A percentile compares a stretch with the other conserved stretches of the same genome.
Evolutionary conservation across 169 alveolate genomes (phyloP).

Genomic region (Cryptosporidium bovis): DNA sequence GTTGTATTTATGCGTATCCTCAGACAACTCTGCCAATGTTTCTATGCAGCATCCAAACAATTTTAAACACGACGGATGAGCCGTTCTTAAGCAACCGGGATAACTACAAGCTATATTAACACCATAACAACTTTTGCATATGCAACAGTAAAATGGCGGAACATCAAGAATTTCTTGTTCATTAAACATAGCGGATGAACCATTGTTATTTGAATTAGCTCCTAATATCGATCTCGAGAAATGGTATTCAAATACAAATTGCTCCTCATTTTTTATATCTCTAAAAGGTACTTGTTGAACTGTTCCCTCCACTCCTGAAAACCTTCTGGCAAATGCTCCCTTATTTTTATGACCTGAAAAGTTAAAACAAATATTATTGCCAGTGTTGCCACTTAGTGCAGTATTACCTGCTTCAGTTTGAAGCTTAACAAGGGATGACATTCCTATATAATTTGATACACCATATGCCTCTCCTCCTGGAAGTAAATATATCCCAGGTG

Average conservation of each 20-base stretch:
- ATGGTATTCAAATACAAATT: slow-evolving; percentile 22
- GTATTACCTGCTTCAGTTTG: background rate
- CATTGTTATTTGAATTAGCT: background rate
- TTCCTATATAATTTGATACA: slow-evolving; percentile 41
- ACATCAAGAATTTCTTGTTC: slow-evolving; percentile 28
- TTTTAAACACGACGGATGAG: slow-evolving; percentile 54
- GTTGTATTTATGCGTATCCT: background rate
- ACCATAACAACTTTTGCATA: slow-evolving; percentile 59
- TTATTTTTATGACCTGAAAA: background rate
- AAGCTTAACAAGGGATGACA: slow-evolving; percentile 44
- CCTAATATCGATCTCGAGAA: background rate
- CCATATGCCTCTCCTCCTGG: slow-evolving; percentile 26
- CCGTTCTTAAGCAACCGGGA: slow-evolving; percentile 58
- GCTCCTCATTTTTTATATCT: slow-evolving; percentile 51
- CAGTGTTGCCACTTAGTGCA: too few relatives aligned
- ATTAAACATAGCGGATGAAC: background rate
- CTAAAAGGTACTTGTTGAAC: slow-evolving; percentile 55
- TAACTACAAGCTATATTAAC: slow-evolving; percentile 40
- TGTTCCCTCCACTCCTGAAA: slow-evolving; percentile 32
- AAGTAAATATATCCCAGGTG: slow-evolving; percentile 46
- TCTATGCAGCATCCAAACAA: slow-evolving; percentile 49
- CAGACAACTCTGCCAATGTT: slow-evolving; percentile 38
- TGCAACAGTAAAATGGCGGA: slow-evolving; percentile 53
- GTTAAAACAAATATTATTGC: too few relatives aligned
- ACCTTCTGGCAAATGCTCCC: slow-evolving; percentile 30